Evolutionary conservation across 768 basidiomycete species (phyloP), one percentile per base, ranked within the genome.

Genomic region (Phallus indusiatus): DNA sequence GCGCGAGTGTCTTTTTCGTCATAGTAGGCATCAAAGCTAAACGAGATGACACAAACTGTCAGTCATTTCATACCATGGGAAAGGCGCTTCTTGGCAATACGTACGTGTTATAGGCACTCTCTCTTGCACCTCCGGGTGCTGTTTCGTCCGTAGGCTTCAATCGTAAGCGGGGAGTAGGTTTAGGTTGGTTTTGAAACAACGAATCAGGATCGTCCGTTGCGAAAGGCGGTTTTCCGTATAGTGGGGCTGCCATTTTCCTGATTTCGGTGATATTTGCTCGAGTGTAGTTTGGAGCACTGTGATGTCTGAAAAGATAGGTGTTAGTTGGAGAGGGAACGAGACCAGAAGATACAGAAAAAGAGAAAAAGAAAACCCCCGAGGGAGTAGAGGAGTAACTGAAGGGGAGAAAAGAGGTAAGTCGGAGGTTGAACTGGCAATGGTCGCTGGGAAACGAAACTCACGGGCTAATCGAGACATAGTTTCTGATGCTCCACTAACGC

Each of bases 81-180:
- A 56, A 12, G 60, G 35, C 34, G 56, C 22, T 51, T 47, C 33
- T 35, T 20, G 8, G 17, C 50, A 12, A 53, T 10, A 78, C 85
- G 37, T 72, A 90, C 88, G 86, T 76, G 69, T 82, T 81, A 69
- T 86, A 84, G 56, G 81, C 81, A 36, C 85, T 85, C 24, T 79
- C 73, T 60, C 84, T 73, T 58, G 73, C 75, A 68, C 83, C 82
- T 14, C 79, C 78, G 42, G 65, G 64, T 47, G 53, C n/a, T 78
- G 71, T 49, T 72, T 66, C 55, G 66, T 71, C 55, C 61, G 63
- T 74, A 68, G 74, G 72, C 69, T 78, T 73, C 63, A 76, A 62
- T 65, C 78, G 71, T 66, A 71, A 72, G 62, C 65, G 62, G 56
- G 61, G 63, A 64, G 73, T 73, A 0, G 74, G 74, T 21, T 72